Evolutionary conservation across 106 monocot species (phyloP).

Genomic region (Agapanthus africanus): DNA sequence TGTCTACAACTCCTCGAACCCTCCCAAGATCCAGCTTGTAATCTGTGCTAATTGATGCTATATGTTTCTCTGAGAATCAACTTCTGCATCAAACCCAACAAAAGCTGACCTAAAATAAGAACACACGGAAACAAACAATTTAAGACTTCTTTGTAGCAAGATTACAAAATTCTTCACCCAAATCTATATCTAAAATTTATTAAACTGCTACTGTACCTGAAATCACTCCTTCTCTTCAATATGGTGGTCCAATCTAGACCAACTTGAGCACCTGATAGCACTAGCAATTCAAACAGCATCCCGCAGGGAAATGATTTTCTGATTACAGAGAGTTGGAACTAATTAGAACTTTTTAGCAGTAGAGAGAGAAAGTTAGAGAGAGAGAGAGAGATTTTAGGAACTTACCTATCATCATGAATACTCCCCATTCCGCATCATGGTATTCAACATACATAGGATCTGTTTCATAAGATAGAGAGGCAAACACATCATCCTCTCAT

Average conservation of each 20-base stretch:
- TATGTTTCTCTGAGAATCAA: slow-evolving; percentile 45
- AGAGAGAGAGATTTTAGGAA: neutral
- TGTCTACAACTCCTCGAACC: slow-evolving; percentile 47
- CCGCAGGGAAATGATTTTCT: slow-evolving; percentile 20
- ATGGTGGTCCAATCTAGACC: slow-evolving; percentile 57
- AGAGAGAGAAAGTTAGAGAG: too few species aligned
- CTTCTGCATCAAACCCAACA: slow-evolving; percentile 52
- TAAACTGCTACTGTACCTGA: slow-evolving; percentile 32
- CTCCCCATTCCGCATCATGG: slow-evolving; percentile 63
- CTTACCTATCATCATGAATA: slow-evolving; percentile 58
- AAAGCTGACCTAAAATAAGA: slow-evolving; percentile 39
- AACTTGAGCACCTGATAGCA: slow-evolving; percentile 40
- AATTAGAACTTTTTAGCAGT: too few species aligned
- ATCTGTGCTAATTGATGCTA: slow-evolving; percentile 34
- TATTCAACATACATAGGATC: slow-evolving; percentile 38
- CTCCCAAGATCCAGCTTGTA: slow-evolving; percentile 48
- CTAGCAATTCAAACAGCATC: slow-evolving; percentile 50
- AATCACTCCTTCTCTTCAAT: slow-evolving; percentile 43
- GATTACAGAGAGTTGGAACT: too few species aligned
- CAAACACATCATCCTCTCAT: neutral
- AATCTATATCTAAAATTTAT: neutral
- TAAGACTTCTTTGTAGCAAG: neutral
- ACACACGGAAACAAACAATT: neutral
- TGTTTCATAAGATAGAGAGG: neutral
- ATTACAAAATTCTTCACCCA: too few species aligned